These are phyloP conservation scores for Ophiostoma novo-ulmi DNA, from an alignment of 2,329 filamentous ascomycete species.

Conservation along the genomic window DNA sequence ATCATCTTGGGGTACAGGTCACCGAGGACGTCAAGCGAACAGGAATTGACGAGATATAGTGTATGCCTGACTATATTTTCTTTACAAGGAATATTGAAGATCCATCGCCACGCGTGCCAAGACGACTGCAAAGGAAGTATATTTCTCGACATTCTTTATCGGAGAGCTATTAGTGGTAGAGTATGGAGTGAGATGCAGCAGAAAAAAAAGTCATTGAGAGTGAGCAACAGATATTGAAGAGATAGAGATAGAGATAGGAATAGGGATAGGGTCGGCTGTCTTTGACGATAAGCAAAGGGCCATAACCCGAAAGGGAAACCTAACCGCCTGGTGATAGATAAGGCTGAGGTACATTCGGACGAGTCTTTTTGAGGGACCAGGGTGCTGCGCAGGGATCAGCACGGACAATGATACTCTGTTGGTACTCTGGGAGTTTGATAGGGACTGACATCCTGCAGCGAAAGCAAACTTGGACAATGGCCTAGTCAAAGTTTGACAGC, in stretches of 20 bases:
- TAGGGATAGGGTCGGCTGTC: neutral
- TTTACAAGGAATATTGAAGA: neutral
- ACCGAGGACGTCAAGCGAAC: neutral
- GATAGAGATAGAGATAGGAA: slow-evolving; percentile 8
- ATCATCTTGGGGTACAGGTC: neutral
- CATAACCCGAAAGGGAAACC: slow-evolving; percentile 17
- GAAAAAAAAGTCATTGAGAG: neutral
- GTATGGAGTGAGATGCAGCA: neutral
- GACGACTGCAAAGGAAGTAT: neutral
- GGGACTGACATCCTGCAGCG: neutral
- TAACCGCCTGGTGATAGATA: slow-evolving; percentile 13
- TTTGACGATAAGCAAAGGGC: slow-evolving; percentile 14
- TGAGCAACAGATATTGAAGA: neutral
- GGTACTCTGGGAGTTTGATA: neutral
- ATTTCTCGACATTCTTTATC: slow-evolving; percentile 1
- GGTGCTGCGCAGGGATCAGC: neutral
- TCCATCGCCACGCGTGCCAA: slow-evolving; percentile 2
- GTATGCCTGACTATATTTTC: slow-evolving; percentile 3
- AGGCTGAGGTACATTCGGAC: slow-evolving; percentile 6
- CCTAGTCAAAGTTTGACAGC: no score
- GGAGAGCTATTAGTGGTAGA: neutral
- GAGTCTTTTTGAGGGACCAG: neutral
- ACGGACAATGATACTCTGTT: neutral
- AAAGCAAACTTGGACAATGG: neutral
- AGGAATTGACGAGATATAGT: neutral